Percentiles rank a stretch among this genome's conserved stretches.
These are phyloP conservation scores for Dictyostelium capitatum DNA, from an alignment of 78 protist species.

Conservation along the genomic window DNA sequence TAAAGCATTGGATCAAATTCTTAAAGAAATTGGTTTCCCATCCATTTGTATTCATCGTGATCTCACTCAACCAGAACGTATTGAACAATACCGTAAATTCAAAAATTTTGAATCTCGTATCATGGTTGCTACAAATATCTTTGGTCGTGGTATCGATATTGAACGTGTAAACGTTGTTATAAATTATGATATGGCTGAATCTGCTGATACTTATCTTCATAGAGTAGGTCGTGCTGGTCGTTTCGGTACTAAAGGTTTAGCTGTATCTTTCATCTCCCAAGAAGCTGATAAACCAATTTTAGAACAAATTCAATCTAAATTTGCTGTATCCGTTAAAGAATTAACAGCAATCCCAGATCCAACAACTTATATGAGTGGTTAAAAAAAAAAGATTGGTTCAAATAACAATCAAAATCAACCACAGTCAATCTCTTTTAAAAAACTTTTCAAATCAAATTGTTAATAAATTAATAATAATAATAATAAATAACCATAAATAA, in stretches of 20 bases:
- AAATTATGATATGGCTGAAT: constrained; percentile 99
- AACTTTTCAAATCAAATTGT: no score
- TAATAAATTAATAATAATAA: no score
- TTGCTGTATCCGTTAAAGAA: constrained; percentile 91
- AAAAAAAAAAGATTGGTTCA: not conserved
- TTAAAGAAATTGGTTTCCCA: constrained; percentile 95
- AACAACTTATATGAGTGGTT: constrained; percentile 23
- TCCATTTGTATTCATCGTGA: constrained; percentile 93
- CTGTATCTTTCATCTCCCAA: constrained; percentile 97
- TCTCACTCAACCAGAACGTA: constrained; percentile 91
- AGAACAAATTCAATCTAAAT: constrained; percentile 95
- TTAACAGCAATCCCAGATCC: constrained; percentile 93
- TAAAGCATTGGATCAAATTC: constrained; percentile 86
- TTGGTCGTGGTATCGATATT: constrained; percentile 99
- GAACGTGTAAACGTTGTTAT: constrained; percentile 98
- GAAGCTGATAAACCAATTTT: constrained; percentile 88
- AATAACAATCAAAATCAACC: no score
- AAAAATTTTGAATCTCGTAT: constrained; percentile 97
- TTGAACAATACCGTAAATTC: constrained; percentile 91
- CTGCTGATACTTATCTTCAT: constrained; percentile 97
- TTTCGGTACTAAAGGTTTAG: constrained; percentile 99
- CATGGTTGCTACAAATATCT: constrained; percentile 98
- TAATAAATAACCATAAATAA: no score
- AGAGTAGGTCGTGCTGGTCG: constrained; percentile 99
- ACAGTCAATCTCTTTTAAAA: no score